phyloP scores from a whole-genome alignment of 2,329 filamentous ascomycete genomes.

The Tolypocladium ovalisporum region DNA sequence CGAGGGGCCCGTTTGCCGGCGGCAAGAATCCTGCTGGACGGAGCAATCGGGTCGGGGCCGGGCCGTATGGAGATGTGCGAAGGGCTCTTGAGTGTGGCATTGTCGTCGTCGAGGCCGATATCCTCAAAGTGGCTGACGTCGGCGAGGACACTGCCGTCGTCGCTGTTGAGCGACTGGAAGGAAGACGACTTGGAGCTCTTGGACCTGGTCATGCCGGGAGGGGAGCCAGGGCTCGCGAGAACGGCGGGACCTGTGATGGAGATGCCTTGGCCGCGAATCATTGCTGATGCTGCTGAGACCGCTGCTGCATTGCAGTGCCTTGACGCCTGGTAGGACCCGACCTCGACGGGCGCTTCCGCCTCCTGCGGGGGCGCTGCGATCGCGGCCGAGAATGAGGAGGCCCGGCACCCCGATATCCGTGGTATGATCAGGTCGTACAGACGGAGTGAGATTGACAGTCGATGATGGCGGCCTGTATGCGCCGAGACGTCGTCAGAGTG shows the following conservation, averaged over 20 bases:
- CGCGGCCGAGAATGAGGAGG: not conserved
- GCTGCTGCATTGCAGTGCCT: slow-evolving; percentile 13
- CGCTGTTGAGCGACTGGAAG: slow-evolving; percentile 67
- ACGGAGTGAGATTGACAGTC: not conserved
- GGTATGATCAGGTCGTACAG: not conserved
- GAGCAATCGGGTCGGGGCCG: slow-evolving; percentile 15
- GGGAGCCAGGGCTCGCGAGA: slow-evolving; percentile 23
- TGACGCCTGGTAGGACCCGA: not conserved
- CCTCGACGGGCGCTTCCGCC: not conserved
- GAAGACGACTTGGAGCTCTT: slow-evolving; percentile 90
- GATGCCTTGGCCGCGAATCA: slow-evolving; percentile 22
- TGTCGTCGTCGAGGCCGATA: slow-evolving; percentile 67
- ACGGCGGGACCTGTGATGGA: slow-evolving; percentile 7
- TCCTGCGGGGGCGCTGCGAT: not conserved
- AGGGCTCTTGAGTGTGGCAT: slow-evolving; percentile 37
- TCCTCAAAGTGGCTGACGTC: slow-evolving; percentile 86
- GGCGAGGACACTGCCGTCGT: slow-evolving; percentile 57
- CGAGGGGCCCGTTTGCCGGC: slow-evolving; percentile 16
- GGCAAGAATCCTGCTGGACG: slow-evolving; percentile 18
- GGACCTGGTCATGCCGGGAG: slow-evolving; percentile 60
- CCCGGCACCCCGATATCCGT: not conserved
- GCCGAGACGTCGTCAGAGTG: not conserved
- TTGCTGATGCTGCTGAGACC: slow-evolving; percentile 11
- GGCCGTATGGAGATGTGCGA: slow-evolving; percentile 30
- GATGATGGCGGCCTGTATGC: not conserved